These are phyloP conservation scores for Santalum album DNA, from an alignment of 164 flowering plant species.

Conservation along the genomic window DNA sequence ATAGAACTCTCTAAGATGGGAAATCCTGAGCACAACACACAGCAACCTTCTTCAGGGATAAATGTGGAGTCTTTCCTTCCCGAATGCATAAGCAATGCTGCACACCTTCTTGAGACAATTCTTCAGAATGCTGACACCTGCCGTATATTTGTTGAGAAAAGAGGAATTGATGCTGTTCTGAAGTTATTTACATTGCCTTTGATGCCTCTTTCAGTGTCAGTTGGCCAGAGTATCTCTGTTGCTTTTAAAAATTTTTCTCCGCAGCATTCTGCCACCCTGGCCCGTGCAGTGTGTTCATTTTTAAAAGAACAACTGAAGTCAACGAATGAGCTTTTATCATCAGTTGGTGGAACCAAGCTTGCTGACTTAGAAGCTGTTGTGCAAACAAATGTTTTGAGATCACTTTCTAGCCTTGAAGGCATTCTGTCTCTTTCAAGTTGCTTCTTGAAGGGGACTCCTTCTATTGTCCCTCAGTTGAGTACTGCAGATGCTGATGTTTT, in stretches of 20 bases:
- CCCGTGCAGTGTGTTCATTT: conserved; percentile 63
- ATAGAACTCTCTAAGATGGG: conserved; percentile 38
- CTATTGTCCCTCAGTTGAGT: conserved; percentile 66
- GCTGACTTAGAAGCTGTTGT: conserved; percentile 37
- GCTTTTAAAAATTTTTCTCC: conserved; percentile 83
- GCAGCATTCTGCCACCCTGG: conserved; percentile 72
- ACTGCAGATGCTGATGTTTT: conserved; percentile 75
- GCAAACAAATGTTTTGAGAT: conserved; percentile 43
- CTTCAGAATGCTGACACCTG: conserved; percentile 90
- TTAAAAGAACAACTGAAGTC: conserved; percentile 60
- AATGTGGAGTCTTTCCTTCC: conserved; percentile 62
- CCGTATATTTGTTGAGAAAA: conserved; percentile 83
- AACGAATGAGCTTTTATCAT: conserved; percentile 41
- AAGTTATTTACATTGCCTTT: conserved; percentile 63
- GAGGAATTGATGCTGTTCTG: conserved; percentile 80
- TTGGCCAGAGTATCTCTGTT: conserved; percentile 62
- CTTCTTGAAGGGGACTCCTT: conserved; percentile 61
- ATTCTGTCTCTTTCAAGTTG: conserved; percentile 55
- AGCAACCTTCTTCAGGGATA: conserved; percentile 25
- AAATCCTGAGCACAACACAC: conserved; percentile 36
- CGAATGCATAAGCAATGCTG: conserved; percentile 64
- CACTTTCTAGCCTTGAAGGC: conserved; percentile 70
- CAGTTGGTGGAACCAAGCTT: conserved; percentile 51
- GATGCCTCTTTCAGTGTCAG: conserved; percentile 54
- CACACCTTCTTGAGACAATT: conserved; percentile 80